Base-by-base conservation (phyloP, 768 basidiomycete genomes). In the Tylopilus cervinicoccineus region DNA sequence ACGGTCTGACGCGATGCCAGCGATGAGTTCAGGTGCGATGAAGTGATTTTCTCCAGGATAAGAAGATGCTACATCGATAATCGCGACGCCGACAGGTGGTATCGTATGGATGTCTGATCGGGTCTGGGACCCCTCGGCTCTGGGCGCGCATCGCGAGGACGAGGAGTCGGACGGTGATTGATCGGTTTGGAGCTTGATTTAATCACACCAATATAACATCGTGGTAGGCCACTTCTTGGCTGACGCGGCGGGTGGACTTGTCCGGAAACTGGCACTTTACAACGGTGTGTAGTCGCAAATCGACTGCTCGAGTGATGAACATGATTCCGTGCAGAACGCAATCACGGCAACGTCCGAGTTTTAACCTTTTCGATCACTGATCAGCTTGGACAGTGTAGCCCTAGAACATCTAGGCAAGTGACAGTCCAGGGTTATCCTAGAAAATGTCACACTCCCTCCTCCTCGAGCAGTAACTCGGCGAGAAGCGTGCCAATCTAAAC, bases 311-410 rank as follows among this genome's bases (percentile, higher is more conserved):
- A n/a, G 43, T 38, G 22, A 33, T 36, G 4, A 5, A 49, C 23
- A 34, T 13, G 20, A 44, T 45, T 37, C 33, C 42, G 24, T 45
- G 34, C 9, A 22, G n/a, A 28, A 32, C 24, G 4, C 43, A 23
- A 36, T 42, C 51, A 48, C 48, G 43, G 43, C 57, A 50, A 37
- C 19, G 34, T 43, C 47, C 51, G 45, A 38, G 49, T 57, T 60
- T 60, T 60, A 51, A 19, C 47, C 58, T 60, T 59, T 60, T 46
- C 38, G 32, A 47, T 56, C 43, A n/a, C 43, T 33, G 32, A 29
- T 42, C 38, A 45, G 28, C 23, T 31, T 6, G 12, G 28, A 10
- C 28, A 28, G 10, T 6, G 28, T 28, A 6, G 7, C n/a, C 34
- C 34, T 2, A 10, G 7, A n/a, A 26, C 47, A 31, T 28, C 16